Percentiles rank a stretch among this genome's conserved stretches.
Conservation (phyloP, 2,329 filamentous ascomycete species). For the Fusarium redolens region DNA sequence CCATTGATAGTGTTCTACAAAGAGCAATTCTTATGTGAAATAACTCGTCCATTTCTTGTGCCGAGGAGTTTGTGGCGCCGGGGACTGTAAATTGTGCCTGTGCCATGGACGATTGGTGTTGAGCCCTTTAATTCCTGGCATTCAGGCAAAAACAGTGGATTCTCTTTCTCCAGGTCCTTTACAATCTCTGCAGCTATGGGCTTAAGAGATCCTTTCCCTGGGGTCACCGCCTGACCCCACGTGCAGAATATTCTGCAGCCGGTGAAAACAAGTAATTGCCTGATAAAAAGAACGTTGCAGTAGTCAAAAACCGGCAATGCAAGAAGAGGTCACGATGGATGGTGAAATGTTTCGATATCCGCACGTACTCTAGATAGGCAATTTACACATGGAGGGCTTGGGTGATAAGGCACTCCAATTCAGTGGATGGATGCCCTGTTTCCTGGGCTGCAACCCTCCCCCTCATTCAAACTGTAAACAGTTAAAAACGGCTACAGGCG, state of each 20-base stretch:
- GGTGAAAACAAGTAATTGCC: constrained; percentile 34
- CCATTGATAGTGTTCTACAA: not conserved
- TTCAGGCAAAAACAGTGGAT: not conserved
- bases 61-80: constrained; percentile 8
- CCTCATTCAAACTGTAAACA: not conserved
- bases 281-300: constrained; percentile 34
- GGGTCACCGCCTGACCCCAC: constrained; percentile 37
- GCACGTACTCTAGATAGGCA: constrained; percentile 6
- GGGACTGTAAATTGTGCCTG: constrained; percentile 13
- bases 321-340: constrained; percentile 15
- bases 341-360: constrained; percentile 9
- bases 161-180: not conserved
- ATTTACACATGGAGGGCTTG: constrained; percentile 21
- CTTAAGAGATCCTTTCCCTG: constrained; percentile 20
- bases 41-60: not conserved
- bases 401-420: constrained; percentile 38
- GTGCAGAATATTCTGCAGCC: constrained; percentile 36
- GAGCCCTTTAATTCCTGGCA: not conserved
- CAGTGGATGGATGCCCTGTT: constrained; percentile 8
- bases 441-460: constrained; percentile 27
- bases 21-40: constrained; percentile 7
- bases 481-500: constrained; percentile 32
- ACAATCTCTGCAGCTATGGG: not conserved
- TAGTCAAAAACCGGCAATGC: constrained; percentile 11
- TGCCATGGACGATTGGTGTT: constrained; percentile 37